A percentile compares a stretch with the other conserved stretches of the same genome.
These are phyloP conservation scores for Erythrobasidium yunnanense DNA, from an alignment of 768 basidiomycete genomes.

Conservation along the genomic window DNA sequence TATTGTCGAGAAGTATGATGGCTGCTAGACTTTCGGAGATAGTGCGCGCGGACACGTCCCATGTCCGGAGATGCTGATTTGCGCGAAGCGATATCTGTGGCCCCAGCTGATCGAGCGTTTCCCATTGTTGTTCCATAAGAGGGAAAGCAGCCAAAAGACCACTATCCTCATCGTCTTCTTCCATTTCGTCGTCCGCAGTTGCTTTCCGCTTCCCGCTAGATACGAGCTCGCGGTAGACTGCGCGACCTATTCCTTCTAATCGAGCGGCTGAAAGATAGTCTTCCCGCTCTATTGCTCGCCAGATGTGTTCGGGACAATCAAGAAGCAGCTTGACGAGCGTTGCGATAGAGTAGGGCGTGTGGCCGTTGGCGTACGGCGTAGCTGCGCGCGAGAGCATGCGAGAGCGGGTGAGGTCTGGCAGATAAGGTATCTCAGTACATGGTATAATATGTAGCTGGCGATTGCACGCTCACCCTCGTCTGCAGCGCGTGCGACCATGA, in stretches of 20 bases:
- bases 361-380: conserved; percentile 1
- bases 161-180: conserved; percentile 9
- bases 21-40: conserved; percentile 29
- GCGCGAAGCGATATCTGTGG: background rate
- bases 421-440: too few species aligned
- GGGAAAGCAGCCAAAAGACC: conserved; percentile 30
- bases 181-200: background rate
- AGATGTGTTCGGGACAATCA: conserved; percentile 29
- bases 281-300: conserved; percentile 25
- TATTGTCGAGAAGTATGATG: conserved; percentile 30
- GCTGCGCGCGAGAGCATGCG: conserved; percentile 8
- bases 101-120: conserved; percentile 28
- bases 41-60: background rate
- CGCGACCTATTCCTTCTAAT: conserved; percentile 33
- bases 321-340: conserved; percentile 35
- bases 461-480: conserved; percentile 20
- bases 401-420: conserved; percentile 18
- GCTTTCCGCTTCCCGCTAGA: background rate
- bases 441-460: too few species aligned
- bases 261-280: conserved; percentile 34
- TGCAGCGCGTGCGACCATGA: conserved; percentile 12
- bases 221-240: conserved; percentile 34
- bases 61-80: conserved; percentile 4
- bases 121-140: conserved; percentile 35
- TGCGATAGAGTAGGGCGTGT: conserved; percentile 28